Evolutionary conservation across 2,329 filamentous ascomycete genomes (phyloP), one percentile per base, ranked within the genome.

Genomic region (Curvularia lunata): DNA sequence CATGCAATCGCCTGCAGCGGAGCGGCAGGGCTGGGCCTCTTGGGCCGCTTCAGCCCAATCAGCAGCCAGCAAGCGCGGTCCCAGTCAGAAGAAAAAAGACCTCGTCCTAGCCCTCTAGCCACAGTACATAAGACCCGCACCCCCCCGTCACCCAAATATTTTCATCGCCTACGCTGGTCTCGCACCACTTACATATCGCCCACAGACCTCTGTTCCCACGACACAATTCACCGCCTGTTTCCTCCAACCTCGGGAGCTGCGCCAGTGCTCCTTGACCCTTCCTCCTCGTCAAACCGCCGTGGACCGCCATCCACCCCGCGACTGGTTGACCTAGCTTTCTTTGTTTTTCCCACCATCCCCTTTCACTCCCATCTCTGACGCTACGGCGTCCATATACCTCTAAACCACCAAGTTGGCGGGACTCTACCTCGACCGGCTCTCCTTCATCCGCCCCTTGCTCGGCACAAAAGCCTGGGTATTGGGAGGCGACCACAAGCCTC

Each of bases 401-500:
- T 77, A 85, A 80, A 86, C 86, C 87, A 90, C 87, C 92, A 96
- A 96, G 87, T 96, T 96, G 92, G 92, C 91, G 91, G 90, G 90
- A 85, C 83, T 88, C 87, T 86, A 85, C 81, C 83, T 84, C 81
- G 79, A 84, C 80, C 81, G 85, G 82, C 86, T 90, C 79, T 89
- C 88, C 79, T 89, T 89, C 82, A 84, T 89, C 78, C 89, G 89
- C 84, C 93, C 92, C 86, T 91, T 96, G 83, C 89, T 94, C 79
- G 92, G 92, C 85, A 94, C 92, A 81, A 88, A 88, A 78, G 88
- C 88, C 85, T 91, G 92, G 92, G 92, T 96, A 88, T 94, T 94
- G 80, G 93, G 94, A 90, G 91, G 92, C 84, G 91, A 95, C 65
- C 75, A 76, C 85, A 95, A 96, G 83, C 94, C 95, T 78, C 94